Evolutionary conservation across 148 eudicot genomes (phyloP).

Genomic region (Cornus suecica): DNA sequence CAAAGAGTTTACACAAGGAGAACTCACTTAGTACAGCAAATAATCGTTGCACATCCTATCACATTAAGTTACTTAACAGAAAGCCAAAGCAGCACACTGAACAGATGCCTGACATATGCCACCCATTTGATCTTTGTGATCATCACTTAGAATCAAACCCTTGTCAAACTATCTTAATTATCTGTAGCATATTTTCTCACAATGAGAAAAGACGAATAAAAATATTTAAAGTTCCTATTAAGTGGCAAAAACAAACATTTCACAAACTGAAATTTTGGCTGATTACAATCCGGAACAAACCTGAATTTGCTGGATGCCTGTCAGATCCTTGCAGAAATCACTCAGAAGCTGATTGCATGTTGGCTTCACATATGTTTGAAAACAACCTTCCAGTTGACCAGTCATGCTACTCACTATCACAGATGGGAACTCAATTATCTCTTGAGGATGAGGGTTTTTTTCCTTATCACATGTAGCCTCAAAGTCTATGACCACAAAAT

Average conservation of each 20-base stretch:
- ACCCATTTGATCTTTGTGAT: not conserved
- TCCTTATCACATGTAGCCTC: slow-evolving; percentile 97
- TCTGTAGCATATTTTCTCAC: not conserved
- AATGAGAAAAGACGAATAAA: too few relatives aligned
- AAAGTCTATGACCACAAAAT: slow-evolving; percentile 94
- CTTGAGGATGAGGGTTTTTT: slow-evolving; percentile 79
- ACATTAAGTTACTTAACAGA: not conserved
- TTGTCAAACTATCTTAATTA: too few relatives aligned
- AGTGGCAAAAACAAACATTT: not conserved
- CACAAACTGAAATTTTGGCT: slow-evolving; percentile 1
- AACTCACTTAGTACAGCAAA: too few relatives aligned
- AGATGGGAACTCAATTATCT: slow-evolving; percentile 95
- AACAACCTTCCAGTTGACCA: slow-evolving; percentile 75
- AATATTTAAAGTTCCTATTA: too few relatives aligned
- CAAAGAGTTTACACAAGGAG: too few relatives aligned
- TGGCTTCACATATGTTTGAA: slow-evolving; percentile 90
- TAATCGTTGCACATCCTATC: too few relatives aligned
- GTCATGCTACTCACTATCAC: slow-evolving; percentile 80
- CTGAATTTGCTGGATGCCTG: slow-evolving; percentile 97
- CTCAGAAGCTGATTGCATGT: slow-evolving; percentile 69
- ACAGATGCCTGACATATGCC: not conserved
- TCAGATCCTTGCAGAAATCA: slow-evolving; percentile 91
- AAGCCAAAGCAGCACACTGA: not conserved
- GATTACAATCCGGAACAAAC: slow-evolving; percentile 25
- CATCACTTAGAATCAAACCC: too few relatives aligned